Base-by-base conservation (phyloP, 1,139 yeast species). In the Zygosaccharomyces pseudobailii region DNA sequence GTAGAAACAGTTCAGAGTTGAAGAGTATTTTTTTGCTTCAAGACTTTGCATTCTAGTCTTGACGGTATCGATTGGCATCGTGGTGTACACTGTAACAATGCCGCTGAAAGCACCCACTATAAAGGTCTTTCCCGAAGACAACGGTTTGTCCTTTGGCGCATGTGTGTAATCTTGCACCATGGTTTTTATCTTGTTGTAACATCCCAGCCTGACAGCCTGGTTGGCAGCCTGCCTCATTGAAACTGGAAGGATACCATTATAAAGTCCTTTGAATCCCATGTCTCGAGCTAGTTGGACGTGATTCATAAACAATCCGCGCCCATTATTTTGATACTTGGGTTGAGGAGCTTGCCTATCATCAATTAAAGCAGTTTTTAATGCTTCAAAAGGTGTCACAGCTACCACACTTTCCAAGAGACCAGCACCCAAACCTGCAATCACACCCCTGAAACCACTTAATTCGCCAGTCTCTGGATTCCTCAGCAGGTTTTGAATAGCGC, bases 1-100 rank as follows among this genome's bases (percentile, higher is more conserved):
- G 30, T 71, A 78, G 60, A 92, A 90, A 69, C 97, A 92, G 68
- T 90, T 79, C 40, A 84, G 24, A 0, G 97, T 90, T 37, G 90
- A 80, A 4, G 76, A 66, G 69, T 92, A 92, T 60, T 75, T 68
- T 48, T 78, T 77, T 4, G 97, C 87, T 33, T 87, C 94, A 56
- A 92, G 74, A 25, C 96, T 86, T 71, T 92, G 98, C 97, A 92
- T 92, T 69, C 98, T 79, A 0, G 98, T 92, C 72, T 92, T 92
- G 54, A 92, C 96, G 0, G 97, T 92, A 66, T 92, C 98, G 35
- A 92, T 84, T 7, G 98, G 98, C 97, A 92, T 92, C 7, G 98
- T 92, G 3, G 96, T 74, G 68, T 92, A 92, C 17, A 92, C 98
- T 0, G 98, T 92, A 46, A 92, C 84, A 44, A 85, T 75, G 24